Conservation (phyloP, 306 rosid species). For the Glycine tomentella region DNA sequence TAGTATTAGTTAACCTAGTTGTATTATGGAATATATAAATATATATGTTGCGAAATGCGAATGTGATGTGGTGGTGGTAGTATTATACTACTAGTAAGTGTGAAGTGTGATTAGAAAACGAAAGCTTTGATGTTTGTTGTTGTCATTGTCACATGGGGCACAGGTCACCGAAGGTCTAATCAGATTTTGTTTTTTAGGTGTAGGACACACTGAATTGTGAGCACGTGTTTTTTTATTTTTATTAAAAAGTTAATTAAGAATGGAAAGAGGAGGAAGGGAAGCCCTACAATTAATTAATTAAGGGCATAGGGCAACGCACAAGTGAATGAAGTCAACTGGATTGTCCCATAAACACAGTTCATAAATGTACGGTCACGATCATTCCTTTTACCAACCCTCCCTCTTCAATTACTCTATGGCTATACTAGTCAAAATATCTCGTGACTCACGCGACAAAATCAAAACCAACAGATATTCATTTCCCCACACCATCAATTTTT, state of each 20-base stretch:
- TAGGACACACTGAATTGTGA: neutral
- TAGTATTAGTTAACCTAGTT: no score
- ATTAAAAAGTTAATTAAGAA: no score
- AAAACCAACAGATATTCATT: no score
- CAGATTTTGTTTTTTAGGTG: neutral
- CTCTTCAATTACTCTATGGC: constrained; percentile 1
- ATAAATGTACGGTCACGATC: constrained; percentile 44
- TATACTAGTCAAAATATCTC: no score
- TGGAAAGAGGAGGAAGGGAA: neutral
- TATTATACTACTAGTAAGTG: neutral
- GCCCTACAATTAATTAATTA: no score
- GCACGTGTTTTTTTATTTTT: constrained; percentile 26
- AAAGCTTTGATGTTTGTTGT: neutral
- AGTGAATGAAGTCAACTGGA: neutral
- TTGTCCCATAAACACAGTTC: constrained; percentile 1
- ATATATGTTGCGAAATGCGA: neutral
- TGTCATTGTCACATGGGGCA: constrained; percentile 27
- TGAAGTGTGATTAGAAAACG: neutral
- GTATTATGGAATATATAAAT: no score
- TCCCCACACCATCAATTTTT: no score
- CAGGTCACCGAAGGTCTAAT: constrained; percentile 11
- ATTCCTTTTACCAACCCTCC: constrained; percentile 29
- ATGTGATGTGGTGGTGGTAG: neutral
- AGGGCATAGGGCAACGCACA: no score
- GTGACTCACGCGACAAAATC: no score